phyloP scores from a whole-genome alignment of 75 land plant species.

The Pinus albicaulis region DNA sequence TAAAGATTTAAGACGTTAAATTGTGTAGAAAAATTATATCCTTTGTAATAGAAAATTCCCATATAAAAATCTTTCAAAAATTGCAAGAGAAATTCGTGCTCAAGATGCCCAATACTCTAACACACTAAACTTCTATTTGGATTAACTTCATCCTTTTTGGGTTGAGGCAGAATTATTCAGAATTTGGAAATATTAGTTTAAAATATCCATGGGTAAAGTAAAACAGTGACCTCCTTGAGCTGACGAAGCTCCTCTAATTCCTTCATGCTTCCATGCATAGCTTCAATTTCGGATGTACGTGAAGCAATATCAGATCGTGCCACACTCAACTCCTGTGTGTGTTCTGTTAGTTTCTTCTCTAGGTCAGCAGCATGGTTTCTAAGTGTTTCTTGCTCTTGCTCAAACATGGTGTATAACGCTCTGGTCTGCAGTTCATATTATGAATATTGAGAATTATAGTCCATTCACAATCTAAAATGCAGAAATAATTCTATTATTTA shows the following conservation, averaged over 20 bases:
- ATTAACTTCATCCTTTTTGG: not conserved
- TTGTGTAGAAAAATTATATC: too few relatives aligned
- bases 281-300: conserved; percentile 27
- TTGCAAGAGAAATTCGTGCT: too few relatives aligned
- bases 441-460: not conserved
- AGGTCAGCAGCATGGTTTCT: conserved; percentile 24
- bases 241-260: conserved; percentile 48
- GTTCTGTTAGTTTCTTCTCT: conserved; percentile 40
- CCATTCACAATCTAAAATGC: not conserved
- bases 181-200: not conserved
- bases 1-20: too few relatives aligned
- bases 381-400: conserved; percentile 34
- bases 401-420: conserved; percentile 30
- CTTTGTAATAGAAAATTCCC: too few relatives aligned
- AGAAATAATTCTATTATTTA: not conserved
- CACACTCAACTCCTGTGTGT: conserved; percentile 31
- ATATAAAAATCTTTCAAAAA: too few relatives aligned
- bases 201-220: too few relatives aligned
- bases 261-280: conserved; percentile 21
- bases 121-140: too few relatives aligned
- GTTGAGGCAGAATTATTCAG: not conserved
- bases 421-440: conserved; percentile 17
- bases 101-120: too few relatives aligned
- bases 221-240: conserved; percentile 29
- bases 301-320: conserved; percentile 21